These are phyloP conservation scores for Isabelozyma pseudorhagii DNA, from an alignment of 805 yeast genomes.

Conservation along the genomic window DNA sequence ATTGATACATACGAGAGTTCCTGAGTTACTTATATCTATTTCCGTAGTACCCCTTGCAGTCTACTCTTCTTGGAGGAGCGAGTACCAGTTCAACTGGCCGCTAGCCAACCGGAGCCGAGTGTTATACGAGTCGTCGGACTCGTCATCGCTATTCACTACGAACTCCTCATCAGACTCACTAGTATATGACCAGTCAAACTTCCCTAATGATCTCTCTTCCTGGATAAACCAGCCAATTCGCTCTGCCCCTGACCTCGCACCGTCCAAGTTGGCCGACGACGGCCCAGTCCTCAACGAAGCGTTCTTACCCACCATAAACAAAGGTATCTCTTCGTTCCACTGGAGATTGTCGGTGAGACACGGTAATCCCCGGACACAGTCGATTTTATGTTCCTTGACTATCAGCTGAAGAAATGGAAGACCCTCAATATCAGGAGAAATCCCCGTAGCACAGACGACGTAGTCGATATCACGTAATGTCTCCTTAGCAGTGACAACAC, in stretches of 20 bases:
- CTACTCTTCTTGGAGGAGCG: constrained; percentile 13
- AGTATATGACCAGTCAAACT: constrained; percentile 7
- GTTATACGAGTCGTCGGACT: constrained; percentile 8
- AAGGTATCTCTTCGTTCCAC: constrained; percentile 37
- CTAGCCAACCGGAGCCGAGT: constrained; percentile 19
- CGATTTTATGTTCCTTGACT: constrained; percentile 23
- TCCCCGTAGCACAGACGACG: constrained; percentile 43
- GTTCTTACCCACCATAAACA: constrained; percentile 41
- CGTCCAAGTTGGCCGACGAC: constrained; percentile 45
- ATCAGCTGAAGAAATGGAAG: constrained; percentile 29
- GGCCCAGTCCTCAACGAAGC: constrained; percentile 44
- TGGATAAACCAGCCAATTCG: constrained; percentile 39
- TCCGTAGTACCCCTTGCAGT: neutral
- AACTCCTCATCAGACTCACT: neutral
- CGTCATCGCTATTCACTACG: neutral
- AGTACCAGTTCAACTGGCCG: constrained; percentile 27
- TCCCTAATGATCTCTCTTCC: constrained; percentile 10
- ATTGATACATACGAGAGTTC: neutral
- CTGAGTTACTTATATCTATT: neutral
- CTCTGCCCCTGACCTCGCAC: constrained; percentile 45
- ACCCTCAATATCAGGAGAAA: constrained; percentile 22
- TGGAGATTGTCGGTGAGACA: constrained; percentile 43
- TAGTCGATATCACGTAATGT: constrained; percentile 21
- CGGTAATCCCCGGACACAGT: constrained; percentile 35
- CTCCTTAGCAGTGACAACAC: constrained; percentile 1